Evolutionary conservation across 116 monocot species (phyloP).

Genomic region (Zostera marina): DNA sequence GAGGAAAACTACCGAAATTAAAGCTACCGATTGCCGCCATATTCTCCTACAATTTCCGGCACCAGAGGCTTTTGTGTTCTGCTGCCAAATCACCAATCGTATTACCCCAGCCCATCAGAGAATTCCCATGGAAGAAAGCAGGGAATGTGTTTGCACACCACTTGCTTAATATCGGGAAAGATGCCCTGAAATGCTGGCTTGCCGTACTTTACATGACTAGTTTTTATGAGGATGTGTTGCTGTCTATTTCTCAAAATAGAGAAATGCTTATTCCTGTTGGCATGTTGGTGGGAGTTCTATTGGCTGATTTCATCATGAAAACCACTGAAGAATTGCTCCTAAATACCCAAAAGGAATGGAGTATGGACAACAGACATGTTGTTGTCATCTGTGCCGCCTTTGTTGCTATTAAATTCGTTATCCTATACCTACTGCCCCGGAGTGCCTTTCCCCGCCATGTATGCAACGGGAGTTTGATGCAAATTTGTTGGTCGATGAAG

Average conservation of each 20-base stretch:
- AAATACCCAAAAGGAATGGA: slow-evolving; percentile 7
- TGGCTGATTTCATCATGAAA: slow-evolving; percentile 19
- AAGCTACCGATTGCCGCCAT: too few relatives aligned
- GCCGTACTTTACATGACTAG: slow-evolving; percentile 6
- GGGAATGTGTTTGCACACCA: slow-evolving; percentile 6
- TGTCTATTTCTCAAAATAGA: slow-evolving; percentile 14
- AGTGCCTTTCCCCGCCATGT: slow-evolving; percentile 16
- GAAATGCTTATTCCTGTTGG: slow-evolving; percentile 21
- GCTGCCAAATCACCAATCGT: too few relatives aligned
- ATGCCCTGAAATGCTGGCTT: slow-evolving; percentile 12
- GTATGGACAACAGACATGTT: neutral
- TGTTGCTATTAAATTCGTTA: slow-evolving; percentile 6
- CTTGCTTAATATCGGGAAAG: slow-evolving; percentile 8
- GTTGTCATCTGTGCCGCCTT: slow-evolving; percentile 13
- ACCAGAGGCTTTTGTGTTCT: too few relatives aligned
- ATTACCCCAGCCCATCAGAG: slow-evolving; percentile 7
- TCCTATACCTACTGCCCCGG: slow-evolving; percentile 5
- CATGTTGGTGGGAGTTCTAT: slow-evolving; percentile 14
- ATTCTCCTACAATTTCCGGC: too few relatives aligned
- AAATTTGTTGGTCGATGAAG: slow-evolving; percentile 21
- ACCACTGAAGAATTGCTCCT: slow-evolving; percentile 10
- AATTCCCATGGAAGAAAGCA: slow-evolving; percentile 32
- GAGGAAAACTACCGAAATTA: too few relatives aligned
- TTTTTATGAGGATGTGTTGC: slow-evolving; percentile 9
- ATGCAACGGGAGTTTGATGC: slow-evolving; percentile 28